A percentile compares a stretch with the other conserved stretches of the same genome.
phyloP scores from a whole-genome alignment of 768 basidiomycete genomes.

The Naganishia kalamii region DNA sequence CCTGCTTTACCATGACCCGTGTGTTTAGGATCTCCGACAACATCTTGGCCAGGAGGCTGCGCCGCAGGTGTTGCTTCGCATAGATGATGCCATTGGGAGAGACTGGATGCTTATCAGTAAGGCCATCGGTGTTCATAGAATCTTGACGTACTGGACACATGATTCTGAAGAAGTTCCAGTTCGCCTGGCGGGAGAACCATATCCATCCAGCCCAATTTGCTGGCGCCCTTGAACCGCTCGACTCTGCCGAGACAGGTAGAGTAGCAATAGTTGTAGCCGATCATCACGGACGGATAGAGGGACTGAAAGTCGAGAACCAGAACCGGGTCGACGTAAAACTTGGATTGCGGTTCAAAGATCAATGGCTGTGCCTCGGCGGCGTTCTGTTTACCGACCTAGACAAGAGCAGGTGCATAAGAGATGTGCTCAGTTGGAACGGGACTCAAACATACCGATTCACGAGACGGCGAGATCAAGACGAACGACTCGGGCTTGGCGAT shows the following conservation, averaged over 20 bases:
- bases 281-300: slow-evolving; percentile 95
- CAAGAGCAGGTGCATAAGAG: background rate
- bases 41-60: slow-evolving; percentile 84
- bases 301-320: slow-evolving; percentile 94
- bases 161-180: slow-evolving; percentile 62
- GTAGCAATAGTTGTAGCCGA: slow-evolving; percentile 81
- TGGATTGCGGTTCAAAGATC: slow-evolving; percentile 88
- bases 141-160: slow-evolving; percentile 62
- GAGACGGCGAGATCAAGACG: slow-evolving; percentile 81
- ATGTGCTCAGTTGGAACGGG: background rate
- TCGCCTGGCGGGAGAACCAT: slow-evolving; percentile 63
- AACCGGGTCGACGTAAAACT: slow-evolving; percentile 85
- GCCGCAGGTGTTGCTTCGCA: slow-evolving; percentile 74
- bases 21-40: slow-evolving; percentile 85
- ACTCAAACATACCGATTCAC: slow-evolving; percentile 60
- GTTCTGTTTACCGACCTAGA: slow-evolving; percentile 87
- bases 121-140: background rate
- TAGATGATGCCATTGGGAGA: slow-evolving; percentile 94
- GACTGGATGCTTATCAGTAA: slow-evolving; percentile 52
- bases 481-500: slow-evolving; percentile 94
- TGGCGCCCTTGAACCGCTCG: slow-evolving; percentile 73
- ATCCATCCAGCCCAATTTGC: slow-evolving; percentile 79
- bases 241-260: slow-evolving; percentile 91
- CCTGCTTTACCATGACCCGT: slow-evolving; percentile 94
- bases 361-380: slow-evolving; percentile 88